phyloP scores from a whole-genome alignment of 352 stramenopile genomes.

The Phytophthora colocasiae region DNA sequence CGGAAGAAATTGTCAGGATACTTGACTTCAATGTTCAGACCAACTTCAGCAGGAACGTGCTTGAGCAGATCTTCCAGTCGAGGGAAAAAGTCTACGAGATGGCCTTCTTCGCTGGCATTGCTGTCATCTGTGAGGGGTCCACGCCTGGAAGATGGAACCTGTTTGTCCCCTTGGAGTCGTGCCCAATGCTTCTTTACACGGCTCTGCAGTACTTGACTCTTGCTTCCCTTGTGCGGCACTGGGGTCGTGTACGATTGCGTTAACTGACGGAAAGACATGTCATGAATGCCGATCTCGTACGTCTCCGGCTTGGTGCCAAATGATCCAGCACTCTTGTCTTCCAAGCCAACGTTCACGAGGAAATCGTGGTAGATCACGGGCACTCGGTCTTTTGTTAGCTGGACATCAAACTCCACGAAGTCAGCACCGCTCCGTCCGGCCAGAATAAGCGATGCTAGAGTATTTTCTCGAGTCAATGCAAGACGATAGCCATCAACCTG shows the following conservation, averaged over 20 bases:
- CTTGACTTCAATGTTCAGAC: slow-evolving; percentile 87
- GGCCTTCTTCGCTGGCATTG: slow-evolving; percentile 39
- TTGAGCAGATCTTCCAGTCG: slow-evolving; percentile 70
- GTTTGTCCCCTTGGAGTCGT: slow-evolving; percentile 45
- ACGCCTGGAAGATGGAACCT: slow-evolving; percentile 14
- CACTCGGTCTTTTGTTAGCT: slow-evolving; percentile 80
- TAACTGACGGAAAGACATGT: slow-evolving; percentile 71
- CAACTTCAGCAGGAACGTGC: slow-evolving; percentile 75
- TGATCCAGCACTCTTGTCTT: slow-evolving; percentile 57
- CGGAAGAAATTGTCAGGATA: slow-evolving; percentile 68
- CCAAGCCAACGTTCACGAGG: slow-evolving; percentile 64
- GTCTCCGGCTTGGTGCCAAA: slow-evolving; percentile 59
- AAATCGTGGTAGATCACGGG: slow-evolving; percentile 87
- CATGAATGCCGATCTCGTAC: slow-evolving; percentile 75
- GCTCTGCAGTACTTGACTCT: slow-evolving; percentile 47
- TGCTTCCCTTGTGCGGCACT: slow-evolving; percentile 44
- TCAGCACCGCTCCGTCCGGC: slow-evolving; percentile 71
- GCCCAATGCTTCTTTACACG: slow-evolving; percentile 77
- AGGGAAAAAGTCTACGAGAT: slow-evolving; percentile 79
- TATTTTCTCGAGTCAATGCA: slow-evolving; percentile 79
- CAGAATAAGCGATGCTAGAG: slow-evolving; percentile 75
- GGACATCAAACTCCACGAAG: slow-evolving; percentile 88
- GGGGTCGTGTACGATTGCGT: slow-evolving; percentile 52
- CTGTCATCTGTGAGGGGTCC: slow-evolving; percentile 14
- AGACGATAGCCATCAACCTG: slow-evolving; percentile 67